A percentile compares a stretch with the other conserved stretches of the same genome.
These are phyloP conservation scores for Viola pubescens DNA, from an alignment of 441 rosid species.

Conservation along the genomic window DNA sequence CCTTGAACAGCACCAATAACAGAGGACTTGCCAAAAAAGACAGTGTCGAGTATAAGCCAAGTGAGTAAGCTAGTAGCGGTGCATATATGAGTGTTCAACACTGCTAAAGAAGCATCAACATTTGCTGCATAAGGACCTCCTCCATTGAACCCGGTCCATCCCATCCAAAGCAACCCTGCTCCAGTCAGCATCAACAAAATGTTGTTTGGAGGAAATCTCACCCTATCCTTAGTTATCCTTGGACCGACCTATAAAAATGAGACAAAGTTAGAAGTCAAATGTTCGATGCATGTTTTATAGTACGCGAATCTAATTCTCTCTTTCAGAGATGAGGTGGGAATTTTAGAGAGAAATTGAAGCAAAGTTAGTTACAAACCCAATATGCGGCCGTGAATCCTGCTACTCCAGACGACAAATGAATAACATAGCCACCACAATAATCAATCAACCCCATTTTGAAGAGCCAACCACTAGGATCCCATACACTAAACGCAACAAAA, in stretches of 20 bases:
- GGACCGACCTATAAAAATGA: conserved; percentile 34
- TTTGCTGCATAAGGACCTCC: conserved; percentile 38
- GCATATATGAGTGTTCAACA: conserved; percentile 45
- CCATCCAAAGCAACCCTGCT: conserved; percentile 52
- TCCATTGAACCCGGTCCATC: conserved; percentile 53
- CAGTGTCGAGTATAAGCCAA: conserved; percentile 37
- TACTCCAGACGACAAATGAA: conserved; percentile 43
- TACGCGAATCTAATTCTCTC: neutral
- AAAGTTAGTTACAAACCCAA: conserved; percentile 26
- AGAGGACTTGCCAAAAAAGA: conserved; percentile 33
- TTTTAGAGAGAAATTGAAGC: neutral
- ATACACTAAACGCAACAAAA: conserved; percentile 32
- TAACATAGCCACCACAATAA: conserved; percentile 45
- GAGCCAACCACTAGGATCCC: conserved; percentile 30
- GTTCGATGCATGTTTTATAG: neutral
- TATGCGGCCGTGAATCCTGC: conserved; percentile 45
- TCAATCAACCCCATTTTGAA: conserved; percentile 31
- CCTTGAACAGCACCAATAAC: conserved; percentile 51
- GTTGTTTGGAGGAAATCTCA: conserved; percentile 48
- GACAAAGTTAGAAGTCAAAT: neutral
- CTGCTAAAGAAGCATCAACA: conserved; percentile 37
- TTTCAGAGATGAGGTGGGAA: neutral
- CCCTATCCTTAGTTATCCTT: conserved; percentile 34
- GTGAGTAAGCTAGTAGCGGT: conserved; percentile 41
- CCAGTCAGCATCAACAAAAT: conserved; percentile 35